A percentile compares a stretch with the other conserved stretches of the same genome.
Conservation (phyloP, 202 grass and related monocot species). For the Elaeis oleifera region DNA sequence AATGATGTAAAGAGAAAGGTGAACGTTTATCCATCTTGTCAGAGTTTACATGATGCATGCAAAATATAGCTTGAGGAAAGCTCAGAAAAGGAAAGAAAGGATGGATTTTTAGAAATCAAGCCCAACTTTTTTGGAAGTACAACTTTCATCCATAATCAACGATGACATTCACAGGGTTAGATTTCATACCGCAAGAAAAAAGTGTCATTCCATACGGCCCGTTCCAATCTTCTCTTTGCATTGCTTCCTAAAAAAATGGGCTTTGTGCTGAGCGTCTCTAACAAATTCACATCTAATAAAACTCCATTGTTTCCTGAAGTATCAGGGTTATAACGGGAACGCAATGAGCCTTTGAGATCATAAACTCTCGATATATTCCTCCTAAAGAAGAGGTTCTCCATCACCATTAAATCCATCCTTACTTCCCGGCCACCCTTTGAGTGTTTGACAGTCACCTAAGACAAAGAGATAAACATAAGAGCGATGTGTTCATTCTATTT, state of each 20-base stretch:
- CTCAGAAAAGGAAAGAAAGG: too few relatives aligned
- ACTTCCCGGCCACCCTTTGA: constrained; percentile 68
- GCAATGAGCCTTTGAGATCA: constrained; percentile 84
- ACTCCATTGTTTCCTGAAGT: constrained; percentile 71
- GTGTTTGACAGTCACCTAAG: constrained; percentile 64
- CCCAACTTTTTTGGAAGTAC: constrained; percentile 1
- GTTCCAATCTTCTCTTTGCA: constrained; percentile 63
- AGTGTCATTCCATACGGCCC: constrained; percentile 95
- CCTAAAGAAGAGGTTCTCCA: constrained; percentile 87
- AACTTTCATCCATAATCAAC: too few relatives aligned
- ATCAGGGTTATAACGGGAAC: constrained; percentile 80
- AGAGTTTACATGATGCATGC: too few relatives aligned
- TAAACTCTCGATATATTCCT: constrained; percentile 65
- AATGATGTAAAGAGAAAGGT: too few relatives aligned
- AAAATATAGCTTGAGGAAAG: too few relatives aligned
- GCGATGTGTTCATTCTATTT: not conserved
- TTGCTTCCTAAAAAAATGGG: constrained; percentile 71
- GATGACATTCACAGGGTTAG: constrained; percentile 7
- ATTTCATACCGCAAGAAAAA: constrained; percentile 72
- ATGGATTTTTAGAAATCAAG: not conserved
- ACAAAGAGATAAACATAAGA: not conserved
- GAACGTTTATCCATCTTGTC: too few relatives aligned
- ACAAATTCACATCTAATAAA: constrained; percentile 79
- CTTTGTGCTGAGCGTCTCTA: constrained; percentile 63
- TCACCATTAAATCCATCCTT: constrained; percentile 90